Percentiles rank a stretch among this genome's conserved stretches.
phyloP scores from a whole-genome alignment of 768 basidiomycete species.

The Vararia minispora region DNA sequence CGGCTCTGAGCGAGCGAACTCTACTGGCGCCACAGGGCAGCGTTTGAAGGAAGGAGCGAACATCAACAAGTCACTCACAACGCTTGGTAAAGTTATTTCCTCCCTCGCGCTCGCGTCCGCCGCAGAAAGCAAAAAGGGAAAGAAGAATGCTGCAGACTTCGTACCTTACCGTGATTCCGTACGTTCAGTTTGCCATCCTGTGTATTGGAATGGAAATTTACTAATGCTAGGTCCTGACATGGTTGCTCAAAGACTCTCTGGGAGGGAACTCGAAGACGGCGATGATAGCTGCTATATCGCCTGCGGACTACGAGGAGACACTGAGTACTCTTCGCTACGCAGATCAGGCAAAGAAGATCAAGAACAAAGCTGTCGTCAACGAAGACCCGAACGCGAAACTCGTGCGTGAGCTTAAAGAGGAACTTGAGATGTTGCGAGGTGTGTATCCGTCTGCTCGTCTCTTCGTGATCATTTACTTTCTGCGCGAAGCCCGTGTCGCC shows the following conservation, averaged over 20 bases:
- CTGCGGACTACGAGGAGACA: slow-evolving; percentile 98
- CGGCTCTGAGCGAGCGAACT: slow-evolving; percentile 94
- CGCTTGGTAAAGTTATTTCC: slow-evolving; percentile 95
- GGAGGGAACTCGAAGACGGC: slow-evolving; percentile 98
- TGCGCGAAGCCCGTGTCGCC: slow-evolving; percentile 55
- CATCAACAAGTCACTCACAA: slow-evolving; percentile 98
- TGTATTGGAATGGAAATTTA: background rate
- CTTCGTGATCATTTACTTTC: slow-evolving; percentile 10
- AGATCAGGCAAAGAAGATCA: slow-evolving; percentile 99
- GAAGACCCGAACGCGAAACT: slow-evolving; percentile 99
- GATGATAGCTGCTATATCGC: slow-evolving; percentile 98
- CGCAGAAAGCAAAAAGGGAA: slow-evolving; percentile 45
- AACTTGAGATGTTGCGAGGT: slow-evolving; percentile 87
- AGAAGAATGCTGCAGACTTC: slow-evolving; percentile 87
- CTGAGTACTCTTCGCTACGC: slow-evolving; percentile 95
- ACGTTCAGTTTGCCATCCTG: slow-evolving; percentile 20
- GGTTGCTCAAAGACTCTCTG: slow-evolving; percentile 95
- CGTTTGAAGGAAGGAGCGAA: slow-evolving; percentile 96
- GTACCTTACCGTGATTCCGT: slow-evolving; percentile 97
- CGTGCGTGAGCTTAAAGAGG: slow-evolving; percentile 97
- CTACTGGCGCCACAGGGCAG: slow-evolving; percentile 94
- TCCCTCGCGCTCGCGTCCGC: slow-evolving; percentile 62
- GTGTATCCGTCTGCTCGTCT: slow-evolving; percentile 17
- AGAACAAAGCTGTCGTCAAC: slow-evolving; percentile 98
- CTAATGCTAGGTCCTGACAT: slow-evolving; percentile 71